These are phyloP conservation scores for Digitaria exilis DNA, from an alignment of 202 grass and related monocot species.

Conservation along the genomic window DNA sequence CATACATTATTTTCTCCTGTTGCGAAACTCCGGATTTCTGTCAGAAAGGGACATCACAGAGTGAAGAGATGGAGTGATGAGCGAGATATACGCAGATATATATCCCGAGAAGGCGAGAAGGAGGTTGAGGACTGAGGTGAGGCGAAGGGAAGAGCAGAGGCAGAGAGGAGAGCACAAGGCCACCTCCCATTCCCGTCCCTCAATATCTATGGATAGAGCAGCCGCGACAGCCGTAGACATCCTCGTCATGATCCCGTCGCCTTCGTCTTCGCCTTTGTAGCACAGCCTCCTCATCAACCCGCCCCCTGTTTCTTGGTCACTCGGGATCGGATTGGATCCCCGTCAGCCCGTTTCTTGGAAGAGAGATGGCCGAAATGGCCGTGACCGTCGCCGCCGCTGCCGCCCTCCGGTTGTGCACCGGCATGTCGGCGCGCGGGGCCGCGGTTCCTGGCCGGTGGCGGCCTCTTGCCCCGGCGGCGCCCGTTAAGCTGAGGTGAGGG, in stretches of 20 bases:
- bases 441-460: slow-evolving; percentile 24
- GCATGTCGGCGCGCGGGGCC: slow-evolving; percentile 41
- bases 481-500: slow-evolving; percentile 63
- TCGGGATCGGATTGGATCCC: slow-evolving; percentile 38
- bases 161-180: slow-evolving; percentile 22
- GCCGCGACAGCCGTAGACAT: slow-evolving; percentile 58
- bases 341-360: slow-evolving; percentile 38
- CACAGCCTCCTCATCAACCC: slow-evolving; percentile 17
- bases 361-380: slow-evolving; percentile 52
- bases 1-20: neutral
- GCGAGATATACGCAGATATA: neutral
- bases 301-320: slow-evolving; percentile 11
- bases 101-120: neutral
- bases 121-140: no score
- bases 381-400: slow-evolving; percentile 45
- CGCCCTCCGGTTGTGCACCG: slow-evolving; percentile 47
- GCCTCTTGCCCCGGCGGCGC: slow-evolving; percentile 28
- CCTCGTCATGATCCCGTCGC: slow-evolving; percentile 47
- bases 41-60: slow-evolving; percentile 6
- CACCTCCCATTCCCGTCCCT: slow-evolving; percentile 41
- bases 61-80: neutral
- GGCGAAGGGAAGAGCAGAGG: slow-evolving; percentile 15
- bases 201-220: slow-evolving; percentile 54
- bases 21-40: slow-evolving; percentile 4
- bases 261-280: slow-evolving; percentile 51